Evolutionary conservation across 208 protist species (phyloP).

Genomic region (Trypanosoma lewisi): DNA sequence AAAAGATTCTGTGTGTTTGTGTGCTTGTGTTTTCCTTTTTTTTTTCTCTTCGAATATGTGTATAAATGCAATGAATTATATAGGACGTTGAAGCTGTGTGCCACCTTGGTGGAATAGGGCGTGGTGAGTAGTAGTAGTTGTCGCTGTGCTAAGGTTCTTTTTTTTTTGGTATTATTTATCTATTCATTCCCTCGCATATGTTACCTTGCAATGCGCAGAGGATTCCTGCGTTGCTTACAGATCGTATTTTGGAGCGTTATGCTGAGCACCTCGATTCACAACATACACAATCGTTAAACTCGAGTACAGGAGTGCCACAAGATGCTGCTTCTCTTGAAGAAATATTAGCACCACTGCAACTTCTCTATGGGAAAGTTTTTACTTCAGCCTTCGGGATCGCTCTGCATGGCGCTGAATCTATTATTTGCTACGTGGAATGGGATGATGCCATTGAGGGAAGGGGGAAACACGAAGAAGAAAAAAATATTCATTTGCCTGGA

Average conservation of each 20-base stretch:
- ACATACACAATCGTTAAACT: neutral
- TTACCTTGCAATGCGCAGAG: slow-evolving; percentile 24
- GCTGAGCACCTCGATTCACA: slow-evolving; percentile 30
- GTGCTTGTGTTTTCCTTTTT: too few species aligned
- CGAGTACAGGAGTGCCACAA: neutral
- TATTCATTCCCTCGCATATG: neutral
- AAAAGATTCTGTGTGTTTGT: too few species aligned
- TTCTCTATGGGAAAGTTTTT: slow-evolving; percentile 75
- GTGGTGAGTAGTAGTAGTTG: neutral
- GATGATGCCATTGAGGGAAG: neutral
- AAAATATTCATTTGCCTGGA: slow-evolving; percentile 5
- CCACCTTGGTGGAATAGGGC: too few species aligned
- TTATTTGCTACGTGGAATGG: slow-evolving; percentile 57
- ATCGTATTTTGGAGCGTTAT: slow-evolving; percentile 39
- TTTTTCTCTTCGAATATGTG: too few species aligned
- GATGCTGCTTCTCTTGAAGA: slow-evolving; percentile 33
- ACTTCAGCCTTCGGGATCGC: slow-evolving; percentile 74
- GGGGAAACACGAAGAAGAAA: neutral
- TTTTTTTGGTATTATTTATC: neutral
- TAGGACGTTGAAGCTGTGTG: too few species aligned
- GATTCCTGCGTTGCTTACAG: slow-evolving; percentile 37
- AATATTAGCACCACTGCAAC: slow-evolving; percentile 64
- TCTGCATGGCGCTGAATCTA: slow-evolving; percentile 59
- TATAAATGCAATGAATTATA: too few species aligned
- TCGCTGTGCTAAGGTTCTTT: neutral